Percentiles rank a stretch among this genome's conserved stretches.
These are phyloP conservation scores for Globisporangium solare DNA, from an alignment of 352 stramenopile genomes.

Conservation along the genomic window DNA sequence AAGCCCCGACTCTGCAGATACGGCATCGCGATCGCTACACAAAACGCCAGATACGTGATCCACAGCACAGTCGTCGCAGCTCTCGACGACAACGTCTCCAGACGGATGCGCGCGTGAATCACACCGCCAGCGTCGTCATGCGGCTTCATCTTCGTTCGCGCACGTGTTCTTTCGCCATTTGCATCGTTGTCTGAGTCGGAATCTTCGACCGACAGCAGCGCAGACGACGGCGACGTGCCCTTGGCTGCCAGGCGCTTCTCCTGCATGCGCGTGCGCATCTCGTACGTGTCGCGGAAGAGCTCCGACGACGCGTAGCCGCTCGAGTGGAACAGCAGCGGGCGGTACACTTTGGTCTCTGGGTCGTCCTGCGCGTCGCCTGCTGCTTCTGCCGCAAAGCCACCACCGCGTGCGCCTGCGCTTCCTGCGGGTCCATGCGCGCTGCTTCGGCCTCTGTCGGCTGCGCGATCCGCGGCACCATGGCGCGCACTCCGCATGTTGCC, in stretches of 20 bases:
- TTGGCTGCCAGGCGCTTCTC: constrained; percentile 8
- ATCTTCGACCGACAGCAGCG: constrained; percentile 13
- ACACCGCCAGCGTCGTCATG: constrained; percentile 2
- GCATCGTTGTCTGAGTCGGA: neutral
- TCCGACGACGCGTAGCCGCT: constrained; percentile 78
- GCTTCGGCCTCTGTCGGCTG: neutral
- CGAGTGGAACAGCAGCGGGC: constrained; percentile 73
- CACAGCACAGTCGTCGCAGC: constrained; percentile 68
- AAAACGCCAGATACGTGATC: constrained; percentile 76
- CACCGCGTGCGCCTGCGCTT: neutral
- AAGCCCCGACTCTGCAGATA: constrained; percentile 79
- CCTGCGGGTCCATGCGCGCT: too few species aligned
- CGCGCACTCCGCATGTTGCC: too few species aligned
- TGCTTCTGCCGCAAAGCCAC: neutral
- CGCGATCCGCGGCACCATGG: too few species aligned
- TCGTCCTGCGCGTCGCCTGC: constrained; percentile 20
- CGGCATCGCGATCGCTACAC: constrained; percentile 56
- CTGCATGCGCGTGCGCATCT: constrained; percentile 66
- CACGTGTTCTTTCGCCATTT: constrained; percentile 3
- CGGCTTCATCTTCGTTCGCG: constrained; percentile 18
- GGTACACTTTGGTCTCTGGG: constrained; percentile 54
- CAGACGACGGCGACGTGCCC: constrained; percentile 17
- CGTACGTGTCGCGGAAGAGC: constrained; percentile 72
- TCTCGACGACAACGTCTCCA: constrained; percentile 76
- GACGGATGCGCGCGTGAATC: constrained; percentile 51